Base-by-base conservation (phyloP, 2,329 filamentous ascomycete genomes). In the Aspergillus niger region DNA sequence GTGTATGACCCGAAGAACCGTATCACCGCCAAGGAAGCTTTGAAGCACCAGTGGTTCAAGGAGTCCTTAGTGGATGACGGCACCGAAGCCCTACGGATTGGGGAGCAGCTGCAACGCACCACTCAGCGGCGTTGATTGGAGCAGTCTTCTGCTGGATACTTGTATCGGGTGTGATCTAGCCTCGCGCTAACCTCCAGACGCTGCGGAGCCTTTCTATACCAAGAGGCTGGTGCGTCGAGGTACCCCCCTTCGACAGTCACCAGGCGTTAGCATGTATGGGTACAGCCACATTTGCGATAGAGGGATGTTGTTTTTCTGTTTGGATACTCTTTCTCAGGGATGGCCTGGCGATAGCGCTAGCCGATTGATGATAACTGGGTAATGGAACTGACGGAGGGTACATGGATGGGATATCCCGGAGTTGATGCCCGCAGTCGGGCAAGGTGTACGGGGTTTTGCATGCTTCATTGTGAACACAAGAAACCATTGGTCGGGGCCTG, bases 31-130 rank as follows among this genome's bases (percentile, higher is more conserved):
- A 85, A 88, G 65, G 80, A 88, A 68, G 86, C 86, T 15, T 76
- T 89, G 63, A 85, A 87, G 70, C 86, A 89, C 70, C 83, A 84
- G 1, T 89, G 86, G 86, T 89, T 89, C 76, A 85, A 82, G 64
- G 86, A 89, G 72, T 79, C 80, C 11, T 79, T 88, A 22, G 81
- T 87, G 67, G 86, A 89, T 68, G 86, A 89, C 69, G 86, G 86
- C 59, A 89, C 86, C 6, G 86, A 89, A 74, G 86, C 86, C 20
- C 79, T 84, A 59, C 82, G 85, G 59, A 87, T 89, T 63, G 77
- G 82, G 50, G 70, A 82, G 58, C 76, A 81, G 58, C 61, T 77
- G 58, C 70, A 74, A 36, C 74, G 74, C 55, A 69, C 66, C 49
- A 60, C 50, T 41, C 67, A 65, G 55, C 65, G 67, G 47, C 64